Evolutionary conservation across 139 green algal species (phyloP).

Genomic region (Tetraselmis striata): DNA sequence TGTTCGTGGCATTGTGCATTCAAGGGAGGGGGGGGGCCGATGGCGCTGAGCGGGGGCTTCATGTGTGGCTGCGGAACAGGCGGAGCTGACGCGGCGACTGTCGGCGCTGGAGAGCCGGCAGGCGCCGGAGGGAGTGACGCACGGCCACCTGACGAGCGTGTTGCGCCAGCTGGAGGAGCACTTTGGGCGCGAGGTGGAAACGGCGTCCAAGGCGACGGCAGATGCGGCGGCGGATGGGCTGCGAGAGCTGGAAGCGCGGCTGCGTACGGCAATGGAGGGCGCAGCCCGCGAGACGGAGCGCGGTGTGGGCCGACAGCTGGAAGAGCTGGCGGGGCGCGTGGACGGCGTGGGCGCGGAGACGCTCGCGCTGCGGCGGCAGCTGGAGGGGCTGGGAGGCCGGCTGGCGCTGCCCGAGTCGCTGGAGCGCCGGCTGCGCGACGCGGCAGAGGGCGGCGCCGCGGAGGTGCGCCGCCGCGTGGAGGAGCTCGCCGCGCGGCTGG

Average conservation of each 20-base stretch:
- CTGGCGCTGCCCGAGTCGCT: not conserved
- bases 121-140: not conserved
- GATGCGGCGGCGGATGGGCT: not conserved
- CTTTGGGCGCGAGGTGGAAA: not conserved
- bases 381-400: not conserved
- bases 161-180: not conserved
- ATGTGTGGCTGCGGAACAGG: not conserved
- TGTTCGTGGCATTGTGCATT: too few relatives aligned
- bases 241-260: not conserved
- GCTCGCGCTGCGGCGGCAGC: not conserved
- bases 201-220: not conserved
- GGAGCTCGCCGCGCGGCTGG: not conserved
- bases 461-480: not conserved
- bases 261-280: not conserved
- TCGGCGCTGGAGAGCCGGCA: not conserved
- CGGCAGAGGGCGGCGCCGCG: not conserved
- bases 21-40: too few relatives aligned
- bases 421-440: not conserved
- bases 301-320: not conserved
- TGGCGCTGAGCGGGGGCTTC: too few relatives aligned
- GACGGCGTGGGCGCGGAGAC: not conserved
- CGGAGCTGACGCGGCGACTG: not conserved
- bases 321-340: not conserved
- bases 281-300: not conserved
- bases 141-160: not conserved